phyloP scores from a whole-genome alignment of 257 asterid species.

The Cruciata laevipes region DNA sequence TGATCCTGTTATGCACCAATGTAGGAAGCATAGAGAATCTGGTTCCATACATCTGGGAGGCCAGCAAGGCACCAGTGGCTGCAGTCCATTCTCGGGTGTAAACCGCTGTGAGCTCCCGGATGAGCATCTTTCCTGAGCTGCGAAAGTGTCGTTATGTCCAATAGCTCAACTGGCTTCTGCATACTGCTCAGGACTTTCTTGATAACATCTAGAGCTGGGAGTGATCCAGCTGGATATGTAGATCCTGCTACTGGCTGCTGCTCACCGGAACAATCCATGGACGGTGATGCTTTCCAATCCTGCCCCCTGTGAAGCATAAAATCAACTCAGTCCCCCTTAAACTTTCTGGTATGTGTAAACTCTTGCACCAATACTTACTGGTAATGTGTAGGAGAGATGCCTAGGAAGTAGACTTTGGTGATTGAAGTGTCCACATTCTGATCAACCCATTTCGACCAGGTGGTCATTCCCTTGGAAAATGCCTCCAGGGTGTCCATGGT shows the following conservation, averaged over 20 bases:
- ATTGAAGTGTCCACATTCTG: constrained; percentile 33
- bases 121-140: constrained; percentile 56
- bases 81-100: constrained; percentile 33
- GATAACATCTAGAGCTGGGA: constrained; percentile 19
- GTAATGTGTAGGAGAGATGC: constrained; percentile 50
- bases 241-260: constrained; percentile 20
- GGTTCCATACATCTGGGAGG: constrained; percentile 67
- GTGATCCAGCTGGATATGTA: constrained; percentile 31
- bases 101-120: constrained; percentile 33
- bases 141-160: constrained; percentile 45
- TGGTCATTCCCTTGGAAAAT: constrained; percentile 37
- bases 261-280: constrained; percentile 23
- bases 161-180: constrained; percentile 36
- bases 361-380: constrained; percentile 24
- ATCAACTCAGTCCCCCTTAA: too few species aligned
- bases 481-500: constrained; percentile 51
- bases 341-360: too few species aligned
- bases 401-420: constrained; percentile 51
- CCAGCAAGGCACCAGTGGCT: constrained; percentile 73
- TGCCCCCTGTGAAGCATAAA: constrained; percentile 17
- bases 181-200: constrained; percentile 24
- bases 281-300: constrained; percentile 18
- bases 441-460: constrained; percentile 61
- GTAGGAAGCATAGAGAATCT: constrained; percentile 41
- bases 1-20: background rate